These are phyloP conservation scores for Lactifluus echinatus DNA, from an alignment of 768 basidiomycete genomes.

Conservation along the genomic window DNA sequence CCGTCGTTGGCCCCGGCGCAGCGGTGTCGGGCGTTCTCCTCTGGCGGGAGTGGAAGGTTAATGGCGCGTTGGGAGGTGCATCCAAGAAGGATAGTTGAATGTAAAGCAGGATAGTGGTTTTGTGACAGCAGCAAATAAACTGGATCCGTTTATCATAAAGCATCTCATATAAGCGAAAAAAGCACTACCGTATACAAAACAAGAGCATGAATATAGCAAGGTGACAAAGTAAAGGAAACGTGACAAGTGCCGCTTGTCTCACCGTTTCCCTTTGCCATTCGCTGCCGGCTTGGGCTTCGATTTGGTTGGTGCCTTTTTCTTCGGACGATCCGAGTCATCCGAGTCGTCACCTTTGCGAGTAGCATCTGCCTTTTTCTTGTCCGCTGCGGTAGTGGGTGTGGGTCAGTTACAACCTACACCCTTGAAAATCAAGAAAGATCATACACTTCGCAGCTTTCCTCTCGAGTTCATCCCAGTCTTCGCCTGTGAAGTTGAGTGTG, in stretches of 20 bases:
- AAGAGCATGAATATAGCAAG: slow-evolving; percentile 5
- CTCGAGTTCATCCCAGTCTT: slow-evolving; percentile 96
- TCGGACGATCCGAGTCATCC: slow-evolving; percentile 34
- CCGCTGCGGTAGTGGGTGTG: slow-evolving; percentile 27
- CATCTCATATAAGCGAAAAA: not conserved
- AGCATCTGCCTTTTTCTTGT: slow-evolving; percentile 35
- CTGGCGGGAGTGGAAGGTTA: slow-evolving; percentile 16
- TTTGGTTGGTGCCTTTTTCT: slow-evolving; percentile 31
- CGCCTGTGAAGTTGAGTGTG: slow-evolving; percentile 37
- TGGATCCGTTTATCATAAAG: not conserved
- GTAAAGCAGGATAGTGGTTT: not conserved
- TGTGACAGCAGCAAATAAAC: not conserved
- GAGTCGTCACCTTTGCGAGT: slow-evolving; percentile 29
- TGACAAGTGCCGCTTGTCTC: not conserved
- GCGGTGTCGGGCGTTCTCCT: slow-evolving; percentile 16
- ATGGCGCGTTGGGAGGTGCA: not conserved
- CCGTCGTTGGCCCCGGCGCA: slow-evolving; percentile 13
- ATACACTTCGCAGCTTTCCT: slow-evolving; percentile 73
- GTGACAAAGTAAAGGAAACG: not conserved
- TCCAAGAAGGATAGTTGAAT: not conserved
- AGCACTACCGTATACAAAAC: slow-evolving; percentile 14
- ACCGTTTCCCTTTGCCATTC: slow-evolving; percentile 24
- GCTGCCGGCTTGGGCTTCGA: slow-evolving; percentile 25
- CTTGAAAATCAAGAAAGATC: slow-evolving; percentile 32
- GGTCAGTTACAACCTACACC: not conserved